Percentiles rank a stretch among this genome's conserved stretches.
phyloP scores from a whole-genome alignment of 495 filamentous ascomycete species.

The Talaromyces thailandensis region DNA sequence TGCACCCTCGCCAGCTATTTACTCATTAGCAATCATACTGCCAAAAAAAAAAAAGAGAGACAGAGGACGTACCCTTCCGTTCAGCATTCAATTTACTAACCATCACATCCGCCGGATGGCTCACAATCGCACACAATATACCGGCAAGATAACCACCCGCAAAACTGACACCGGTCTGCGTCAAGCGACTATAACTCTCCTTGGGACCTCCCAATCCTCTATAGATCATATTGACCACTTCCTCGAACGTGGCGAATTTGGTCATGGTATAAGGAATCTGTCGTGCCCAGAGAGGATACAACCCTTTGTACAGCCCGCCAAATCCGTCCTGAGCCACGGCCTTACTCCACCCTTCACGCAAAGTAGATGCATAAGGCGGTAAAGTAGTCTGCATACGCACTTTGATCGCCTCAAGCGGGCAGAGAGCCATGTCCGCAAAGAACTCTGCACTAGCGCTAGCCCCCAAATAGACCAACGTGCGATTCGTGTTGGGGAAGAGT shows the following conservation, averaged over 20 bases:
- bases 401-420: conserved; percentile 63
- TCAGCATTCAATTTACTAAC: conserved; percentile 63
- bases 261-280: conserved; percentile 73
- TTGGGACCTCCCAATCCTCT: conserved; percentile 54
- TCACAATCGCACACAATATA: conserved; percentile 58
- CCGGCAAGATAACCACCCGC: conserved; percentile 65
- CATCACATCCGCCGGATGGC: conserved; percentile 63
- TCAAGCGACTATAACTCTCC: conserved; percentile 48
- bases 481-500: conserved; percentile 51
- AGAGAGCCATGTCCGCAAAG: conserved; percentile 58
- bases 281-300: conserved; percentile 61
- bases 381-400: conserved; percentile 66
- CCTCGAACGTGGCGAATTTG: conserved; percentile 69
- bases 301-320: conserved; percentile 55
- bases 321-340: conserved; percentile 51
- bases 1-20: conserved; percentile 52
- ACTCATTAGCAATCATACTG: conserved; percentile 7
- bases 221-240: conserved; percentile 57
- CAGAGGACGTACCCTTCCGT: conserved; percentile 41
- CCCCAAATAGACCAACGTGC: conserved; percentile 55
- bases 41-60: background rate
- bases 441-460: conserved; percentile 61
- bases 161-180: conserved; percentile 64
- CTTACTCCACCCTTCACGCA: conserved; percentile 56
- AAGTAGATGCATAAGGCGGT: conserved; percentile 51